phyloP scores from a whole-genome alignment of 163 green algal species.

The Coccomyxa subellipsoidea region DNA sequence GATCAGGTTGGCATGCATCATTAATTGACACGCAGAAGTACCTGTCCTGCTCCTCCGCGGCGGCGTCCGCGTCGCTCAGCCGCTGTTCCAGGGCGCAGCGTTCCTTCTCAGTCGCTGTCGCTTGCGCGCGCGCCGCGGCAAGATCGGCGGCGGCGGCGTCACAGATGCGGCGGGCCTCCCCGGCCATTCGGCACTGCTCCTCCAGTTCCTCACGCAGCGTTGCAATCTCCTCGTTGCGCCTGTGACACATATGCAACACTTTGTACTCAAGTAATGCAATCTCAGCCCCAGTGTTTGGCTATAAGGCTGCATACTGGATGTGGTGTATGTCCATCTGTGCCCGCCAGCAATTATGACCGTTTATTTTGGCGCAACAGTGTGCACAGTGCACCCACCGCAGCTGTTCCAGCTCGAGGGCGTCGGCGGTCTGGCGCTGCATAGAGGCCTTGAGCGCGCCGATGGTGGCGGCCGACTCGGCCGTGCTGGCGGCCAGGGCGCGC shows the following conservation, averaged over 20 bases:
- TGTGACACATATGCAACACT: background rate
- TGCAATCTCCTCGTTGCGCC: background rate
- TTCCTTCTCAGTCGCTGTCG: background rate
- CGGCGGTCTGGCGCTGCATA: background rate
- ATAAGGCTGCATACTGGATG: background rate
- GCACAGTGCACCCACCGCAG: background rate
- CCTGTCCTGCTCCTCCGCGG: background rate
- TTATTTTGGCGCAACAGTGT: background rate
- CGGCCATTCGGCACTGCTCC: background rate
- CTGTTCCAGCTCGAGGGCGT: background rate
- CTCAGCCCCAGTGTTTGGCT: background rate
- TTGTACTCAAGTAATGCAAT: no score
- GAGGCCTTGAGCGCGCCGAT: slow-evolving; percentile 1
- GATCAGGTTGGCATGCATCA: no score
- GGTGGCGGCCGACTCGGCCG: background rate
- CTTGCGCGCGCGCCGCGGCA: background rate
- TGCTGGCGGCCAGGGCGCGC: background rate
- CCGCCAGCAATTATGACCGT: background rate
- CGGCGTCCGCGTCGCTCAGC: background rate
- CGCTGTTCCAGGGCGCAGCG: background rate
- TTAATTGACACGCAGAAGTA: no score
- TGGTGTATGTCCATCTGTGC: background rate
- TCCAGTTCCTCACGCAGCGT: slow-evolving; percentile 10
- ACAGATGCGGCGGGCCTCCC: background rate
- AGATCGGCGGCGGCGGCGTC: background rate